phyloP scores from a whole-genome alignment of 2,329 filamentous ascomycete species.

The Verticillium dahliae region DNA sequence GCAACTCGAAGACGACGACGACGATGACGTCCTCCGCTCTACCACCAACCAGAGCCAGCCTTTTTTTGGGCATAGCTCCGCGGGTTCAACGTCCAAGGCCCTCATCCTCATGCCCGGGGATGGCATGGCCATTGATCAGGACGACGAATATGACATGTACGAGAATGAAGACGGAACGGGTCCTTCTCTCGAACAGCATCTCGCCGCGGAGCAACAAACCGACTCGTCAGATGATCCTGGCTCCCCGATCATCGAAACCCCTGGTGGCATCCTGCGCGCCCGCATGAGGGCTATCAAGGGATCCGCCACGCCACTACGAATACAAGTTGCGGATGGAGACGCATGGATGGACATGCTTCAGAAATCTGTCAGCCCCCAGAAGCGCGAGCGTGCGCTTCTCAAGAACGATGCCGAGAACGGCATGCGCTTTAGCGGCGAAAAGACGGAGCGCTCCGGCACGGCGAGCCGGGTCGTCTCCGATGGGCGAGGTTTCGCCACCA shows the following conservation, averaged over 20 bases:
- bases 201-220: slow-evolving; percentile 63
- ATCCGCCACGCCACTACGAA: slow-evolving; percentile 49
- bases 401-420: slow-evolving; percentile 47
- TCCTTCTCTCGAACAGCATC: slow-evolving; percentile 62
- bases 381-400: slow-evolving; percentile 76
- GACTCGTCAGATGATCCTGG: slow-evolving; percentile 44
- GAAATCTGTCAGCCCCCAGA: slow-evolving; percentile 88
- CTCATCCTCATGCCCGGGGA: slow-evolving; percentile 56
- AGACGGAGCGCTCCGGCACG: slow-evolving; percentile 23
- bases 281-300: slow-evolving; percentile 58
- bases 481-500: slow-evolving; percentile 69
- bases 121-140: slow-evolving; percentile 48
- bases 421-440: slow-evolving; percentile 24
- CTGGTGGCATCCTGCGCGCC: slow-evolving; percentile 58
- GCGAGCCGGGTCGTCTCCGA: slow-evolving; percentile 32
- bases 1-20: slow-evolving; percentile 35
- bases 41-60: slow-evolving; percentile 46
- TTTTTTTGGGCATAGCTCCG: slow-evolving; percentile 93
- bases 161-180: slow-evolving; percentile 73
- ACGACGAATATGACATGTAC: slow-evolving; percentile 70
- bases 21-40: slow-evolving; percentile 40
- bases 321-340: slow-evolving; percentile 62
- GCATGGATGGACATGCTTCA: slow-evolving; percentile 93
- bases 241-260: slow-evolving; percentile 41
- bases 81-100: slow-evolving; percentile 65